Evolutionary conservation across 441 rosid species (phyloP), one percentile per base, ranked within the genome.

Genomic region (Jatropha multifida): DNA sequence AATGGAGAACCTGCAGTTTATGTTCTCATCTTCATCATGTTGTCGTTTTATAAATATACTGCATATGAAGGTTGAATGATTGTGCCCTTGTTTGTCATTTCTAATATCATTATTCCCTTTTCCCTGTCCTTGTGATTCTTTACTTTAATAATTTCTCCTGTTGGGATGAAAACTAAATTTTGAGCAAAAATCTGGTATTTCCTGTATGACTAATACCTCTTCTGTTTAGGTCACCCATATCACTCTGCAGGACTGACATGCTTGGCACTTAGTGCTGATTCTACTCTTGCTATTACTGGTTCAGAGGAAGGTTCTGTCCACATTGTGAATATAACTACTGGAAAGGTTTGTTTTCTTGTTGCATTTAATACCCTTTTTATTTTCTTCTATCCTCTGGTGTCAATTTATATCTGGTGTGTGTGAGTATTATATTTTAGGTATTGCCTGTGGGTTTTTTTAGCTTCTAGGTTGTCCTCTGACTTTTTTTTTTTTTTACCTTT

Each of bases 221-320:
- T 68, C 71, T 73, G 17, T 77, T 7, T 65, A 93, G 99, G 97
- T 76, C 92, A 94, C 88, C 91, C 90, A 20, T 91, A 89, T 83
- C 98, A 93, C 80, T 86, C 92, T 2, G 90, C 87, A 81, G 95
- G 94, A 75, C 54, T 95, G 71, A 93, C 90, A 27, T 86, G 99
- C 77, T 78, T 95, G 89, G 87, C 90, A 51, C 76, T 93, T 77
- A 88, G 90, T 76, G 84, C 93, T 9, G 96, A 86, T 81, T 93
- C 99, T 61, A 85, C 77, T 77, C 91, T 90, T 56, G 97, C 83
- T 69, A 82, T 95, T 77, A 88, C 93, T 82, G 98, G 99, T 77
- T 89, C 96, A 5, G 83, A 80, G 80, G 99, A 95, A 76, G 78
- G 88, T 75, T 93, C 93, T 48, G 85, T 90, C 71, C 89, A 90